phyloP scores from a whole-genome alignment of 306 rosid genomes.

The barrel medic (Medicago truncatula) region MtrunA17r5.0-ANR NC_053044.1:27314501-27315000 shows the following conservation, averaged over 20 bases:
- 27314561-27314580: no score
- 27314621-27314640: no score
- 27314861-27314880: not conserved
- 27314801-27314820: constrained; percentile 12
- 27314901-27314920: constrained; percentile 73
- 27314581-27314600: no score
- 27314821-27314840: constrained; percentile 18
- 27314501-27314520: not conserved
- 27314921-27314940: constrained; percentile 63
- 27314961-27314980: constrained; percentile 43
- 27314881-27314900: constrained; percentile 78
- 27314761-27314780: constrained; percentile 17
- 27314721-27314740: no score
- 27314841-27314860: not conserved
- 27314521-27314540: not conserved
- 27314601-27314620: no score
- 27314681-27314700: no score
- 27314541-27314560: no score
- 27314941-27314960: constrained; percentile 54
- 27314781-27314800: constrained; percentile 9
- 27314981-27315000: constrained; percentile 57
- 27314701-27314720: no score
- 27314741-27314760: constrained; percentile 4
- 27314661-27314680: no score
- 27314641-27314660: no score